These are phyloP conservation scores for Cunninghamia lanceolata DNA, from an alignment of 75 land plant genomes.

Conservation along the genomic window DNA sequence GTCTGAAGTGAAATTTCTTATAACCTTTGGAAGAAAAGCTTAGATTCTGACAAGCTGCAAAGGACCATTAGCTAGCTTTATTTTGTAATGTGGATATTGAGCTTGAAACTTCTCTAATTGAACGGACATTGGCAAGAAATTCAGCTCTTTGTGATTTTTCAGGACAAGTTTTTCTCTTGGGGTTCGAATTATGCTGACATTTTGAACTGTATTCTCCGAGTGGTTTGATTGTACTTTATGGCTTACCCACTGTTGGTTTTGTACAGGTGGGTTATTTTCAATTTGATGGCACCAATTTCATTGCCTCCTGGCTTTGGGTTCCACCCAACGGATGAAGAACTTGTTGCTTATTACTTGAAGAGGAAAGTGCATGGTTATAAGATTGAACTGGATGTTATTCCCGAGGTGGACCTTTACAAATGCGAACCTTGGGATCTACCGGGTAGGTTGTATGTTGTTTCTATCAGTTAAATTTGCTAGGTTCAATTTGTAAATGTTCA, in stretches of 20 bases:
- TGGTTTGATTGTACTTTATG: background rate
- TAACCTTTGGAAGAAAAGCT: background rate
- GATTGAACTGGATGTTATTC: slow-evolving; percentile 10
- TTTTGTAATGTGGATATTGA: background rate
- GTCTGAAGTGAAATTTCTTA: background rate
- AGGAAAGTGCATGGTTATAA: slow-evolving; percentile 14
- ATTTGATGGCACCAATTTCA: slow-evolving; percentile 2
- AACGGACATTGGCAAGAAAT: background rate
- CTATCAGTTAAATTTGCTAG: background rate
- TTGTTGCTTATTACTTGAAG: slow-evolving; percentile 16
- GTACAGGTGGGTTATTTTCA: background rate
- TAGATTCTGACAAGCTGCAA: background rate
- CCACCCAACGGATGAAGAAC: slow-evolving; percentile 15
- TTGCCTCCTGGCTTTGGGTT: slow-evolving; percentile 17
- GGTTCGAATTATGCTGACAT: background rate
- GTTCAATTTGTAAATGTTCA: background rate
- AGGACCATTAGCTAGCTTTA: background rate
- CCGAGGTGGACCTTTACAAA: slow-evolving; percentile 14
- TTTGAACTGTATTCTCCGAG: background rate
- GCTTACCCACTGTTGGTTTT: background rate
- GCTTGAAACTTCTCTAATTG: background rate
- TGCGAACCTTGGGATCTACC: slow-evolving; percentile 14
- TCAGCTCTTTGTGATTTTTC: background rate
- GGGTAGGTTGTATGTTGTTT: background rate
- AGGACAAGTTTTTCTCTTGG: background rate